These are phyloP conservation scores for Knoxia roxburghii DNA, from an alignment of 257 asterid genomes.

Conservation along the genomic window DNA sequence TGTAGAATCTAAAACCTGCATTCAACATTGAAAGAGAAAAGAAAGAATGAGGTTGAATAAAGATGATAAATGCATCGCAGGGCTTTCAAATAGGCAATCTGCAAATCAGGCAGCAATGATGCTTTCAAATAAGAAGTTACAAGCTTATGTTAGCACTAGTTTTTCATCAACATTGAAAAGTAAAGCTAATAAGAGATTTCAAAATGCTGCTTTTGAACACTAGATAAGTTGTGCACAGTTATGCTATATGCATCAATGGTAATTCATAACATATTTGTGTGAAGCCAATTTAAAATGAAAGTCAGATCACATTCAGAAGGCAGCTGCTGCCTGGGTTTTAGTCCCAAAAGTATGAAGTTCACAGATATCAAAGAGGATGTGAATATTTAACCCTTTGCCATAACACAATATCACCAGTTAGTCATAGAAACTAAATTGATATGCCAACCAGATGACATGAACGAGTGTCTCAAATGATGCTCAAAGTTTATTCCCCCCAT, in stretches of 20 bases:
- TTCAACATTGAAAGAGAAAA: not conserved
- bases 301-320: not conserved
- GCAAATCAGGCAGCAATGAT: not conserved
- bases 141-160: not conserved
- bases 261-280: not conserved
- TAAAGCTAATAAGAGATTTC: not conserved
- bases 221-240: not conserved
- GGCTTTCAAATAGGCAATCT: conserved; percentile 8
- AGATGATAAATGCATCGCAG: conserved; percentile 3
- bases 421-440: not conserved
- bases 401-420: not conserved
- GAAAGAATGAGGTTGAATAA: not conserved
- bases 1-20: conserved; percentile 91
- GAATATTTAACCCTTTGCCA: not conserved
- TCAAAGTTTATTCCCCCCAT: not conserved
- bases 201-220: not conserved
- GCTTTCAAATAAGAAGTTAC: not conserved
- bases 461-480: not conserved
- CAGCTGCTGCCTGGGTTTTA: too few relatives aligned
- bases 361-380: not conserved
- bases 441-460: not conserved
- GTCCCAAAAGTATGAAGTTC: not conserved
- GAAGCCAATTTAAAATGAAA: not conserved
- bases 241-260: not conserved
- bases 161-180: not conserved